Evolutionary conservation across 2,329 filamentous ascomycete species (phyloP).

Genomic region (Coniella vitis): DNA sequence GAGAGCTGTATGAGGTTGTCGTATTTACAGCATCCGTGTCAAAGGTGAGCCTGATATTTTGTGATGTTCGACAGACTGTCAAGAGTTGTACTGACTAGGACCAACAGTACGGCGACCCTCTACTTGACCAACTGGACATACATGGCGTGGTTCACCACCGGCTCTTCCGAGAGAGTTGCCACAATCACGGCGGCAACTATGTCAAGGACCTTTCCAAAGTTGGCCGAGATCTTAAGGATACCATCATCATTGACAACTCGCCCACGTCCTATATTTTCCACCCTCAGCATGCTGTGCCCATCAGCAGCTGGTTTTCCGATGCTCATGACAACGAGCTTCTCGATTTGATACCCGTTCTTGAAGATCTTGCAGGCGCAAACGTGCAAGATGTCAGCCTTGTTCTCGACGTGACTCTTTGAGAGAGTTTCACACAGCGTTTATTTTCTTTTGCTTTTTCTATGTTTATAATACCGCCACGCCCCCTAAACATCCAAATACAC

Average conservation of each 20-base stretch:
- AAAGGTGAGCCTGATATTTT: slow-evolving; percentile 56
- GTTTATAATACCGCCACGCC: slow-evolving; percentile 19
- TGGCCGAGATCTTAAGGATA: slow-evolving; percentile 89
- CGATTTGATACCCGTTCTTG: slow-evolving; percentile 94
- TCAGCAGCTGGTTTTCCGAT: slow-evolving; percentile 99
- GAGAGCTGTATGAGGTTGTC: slow-evolving; percentile 95
- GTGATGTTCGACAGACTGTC: neutral
- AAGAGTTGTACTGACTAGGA: slow-evolving; percentile 10
- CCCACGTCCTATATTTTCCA: slow-evolving; percentile 99
- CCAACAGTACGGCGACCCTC: slow-evolving; percentile 81
- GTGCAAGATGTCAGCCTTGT: slow-evolving; percentile 96
- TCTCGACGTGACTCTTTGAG: slow-evolving; percentile 77
- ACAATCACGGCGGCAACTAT: slow-evolving; percentile 98
- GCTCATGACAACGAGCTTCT: slow-evolving; percentile 98
- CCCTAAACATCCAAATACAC: slow-evolving; percentile 15
- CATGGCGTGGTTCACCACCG: slow-evolving; percentile 94
- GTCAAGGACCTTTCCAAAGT: slow-evolving; percentile 98
- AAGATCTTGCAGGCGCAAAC: slow-evolving; percentile 83
- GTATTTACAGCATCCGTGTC: slow-evolving; percentile 98
- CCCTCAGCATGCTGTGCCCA: slow-evolving; percentile 95
- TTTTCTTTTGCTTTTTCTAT: slow-evolving; percentile 19
- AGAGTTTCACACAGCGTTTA: slow-evolving; percentile 23
- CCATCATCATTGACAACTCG: slow-evolving; percentile 99
- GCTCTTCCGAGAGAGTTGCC: slow-evolving; percentile 96
- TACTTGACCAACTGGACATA: slow-evolving; percentile 94